A percentile compares a stretch with the other conserved stretches of the same genome.
Evolutionary conservation across 768 basidiomycete species (phyloP).

Genomic region (Collybiopsis confluens): DNA sequence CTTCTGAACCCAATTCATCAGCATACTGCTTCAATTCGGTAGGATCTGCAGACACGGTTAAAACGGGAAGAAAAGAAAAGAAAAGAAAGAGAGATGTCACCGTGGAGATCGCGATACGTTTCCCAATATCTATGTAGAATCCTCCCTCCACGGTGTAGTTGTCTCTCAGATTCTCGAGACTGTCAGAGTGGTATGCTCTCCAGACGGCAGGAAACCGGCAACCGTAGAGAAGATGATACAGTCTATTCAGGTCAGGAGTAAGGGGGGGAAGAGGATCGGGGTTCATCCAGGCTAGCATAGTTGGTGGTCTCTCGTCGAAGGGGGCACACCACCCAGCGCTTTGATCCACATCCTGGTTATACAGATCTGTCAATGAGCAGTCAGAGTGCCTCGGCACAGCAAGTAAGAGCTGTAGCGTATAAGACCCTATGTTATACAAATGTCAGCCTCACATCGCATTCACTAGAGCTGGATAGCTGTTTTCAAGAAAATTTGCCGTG

Average conservation of each 20-base stretch:
- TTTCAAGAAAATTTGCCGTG: too few species aligned
- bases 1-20: slow-evolving; percentile 48
- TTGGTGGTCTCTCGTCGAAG: slow-evolving; percentile 68
- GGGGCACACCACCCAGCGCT: slow-evolving; percentile 83
- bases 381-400: too few species aligned
- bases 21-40: slow-evolving; percentile 55
- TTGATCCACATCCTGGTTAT: slow-evolving; percentile 93
- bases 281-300: slow-evolving; percentile 63
- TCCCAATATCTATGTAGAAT: slow-evolving; percentile 69
- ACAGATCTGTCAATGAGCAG: too few species aligned
- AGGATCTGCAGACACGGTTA: slow-evolving; percentile 33
- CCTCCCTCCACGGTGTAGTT: slow-evolving; percentile 88
- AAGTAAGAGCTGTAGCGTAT: too few species aligned
- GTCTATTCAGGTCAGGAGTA: slow-evolving; percentile 61
- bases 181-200: slow-evolving; percentile 65
- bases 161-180: slow-evolving; percentile 68
- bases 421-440: too few species aligned
- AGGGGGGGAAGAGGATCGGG: slow-evolving; percentile 74
- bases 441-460: too few species aligned
- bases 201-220: slow-evolving; percentile 90
- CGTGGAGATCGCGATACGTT: slow-evolving; percentile 65
- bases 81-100: slow-evolving; percentile 30
- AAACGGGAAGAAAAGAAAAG: neutral
- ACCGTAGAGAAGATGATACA: slow-evolving; percentile 70
- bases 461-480: too few species aligned